Base-by-base conservation (phyloP, 2,329 filamentous ascomycete genomes). In the Sporothrix dimorphospora region DNA sequence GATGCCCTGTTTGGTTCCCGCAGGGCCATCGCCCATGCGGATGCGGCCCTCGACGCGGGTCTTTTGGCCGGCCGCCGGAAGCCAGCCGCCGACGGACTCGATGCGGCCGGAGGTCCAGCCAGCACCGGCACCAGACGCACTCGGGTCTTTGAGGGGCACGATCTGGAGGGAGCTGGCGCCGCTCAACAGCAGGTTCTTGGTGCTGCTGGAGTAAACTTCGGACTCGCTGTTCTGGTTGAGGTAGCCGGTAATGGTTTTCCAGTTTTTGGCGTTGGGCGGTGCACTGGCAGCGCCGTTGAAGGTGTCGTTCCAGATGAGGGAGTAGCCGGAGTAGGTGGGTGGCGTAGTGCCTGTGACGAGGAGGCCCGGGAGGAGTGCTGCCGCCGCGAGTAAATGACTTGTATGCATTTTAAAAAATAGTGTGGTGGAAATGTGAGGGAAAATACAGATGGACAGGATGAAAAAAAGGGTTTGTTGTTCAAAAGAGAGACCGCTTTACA, bases 221-320 rank as follows among this genome's bases (percentile, higher is more conserved):
- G 84, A 75, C 76, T 89, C 86, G 75, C 84, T 81, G 82, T 89
- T 89, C 73, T 90, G 87, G 79, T 89, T 90, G 78, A 91, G 86
- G 74, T 88, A 85, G 76, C 87, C 83, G 69, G 85, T 87, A 75
- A 86, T 84, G 42, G 73, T 69, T 73, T 83, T 80, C 85, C 85
- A 87, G 65, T 78, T 78, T 67, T 34, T 75, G 4, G 74, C 68
- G 76, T 81, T 78, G 5, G 84, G 82, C 0, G 77, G 72, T 1
- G 76, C 73, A 53, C 82, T 81, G 21, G 78, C 74, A 0, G 68
- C 42, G 7, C 85, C 85, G 2, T 71, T 51, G 71, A 87, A 87
- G 30, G 74, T 76, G 30, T 86, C 84, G 5, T 81, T 78, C 83
- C 83, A 87, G 51, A 83, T 61, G 7, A 79, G 76, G 21, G 72